Conservation (phyloP, 257 asterid species). For the Verbascum thapsus region DNA sequence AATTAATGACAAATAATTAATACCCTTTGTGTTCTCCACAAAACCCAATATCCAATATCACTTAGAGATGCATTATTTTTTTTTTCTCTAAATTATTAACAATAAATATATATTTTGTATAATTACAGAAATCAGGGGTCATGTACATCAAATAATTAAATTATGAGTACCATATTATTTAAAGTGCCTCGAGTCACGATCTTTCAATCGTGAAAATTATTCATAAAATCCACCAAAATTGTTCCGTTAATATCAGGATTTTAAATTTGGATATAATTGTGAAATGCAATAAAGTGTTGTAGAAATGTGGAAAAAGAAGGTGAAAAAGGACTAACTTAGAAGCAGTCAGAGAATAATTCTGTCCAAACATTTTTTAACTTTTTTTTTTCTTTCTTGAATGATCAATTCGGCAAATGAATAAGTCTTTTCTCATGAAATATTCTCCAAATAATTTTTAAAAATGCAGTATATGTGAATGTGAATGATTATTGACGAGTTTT, state of each 20-base stretch:
- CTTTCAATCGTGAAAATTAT: too few relatives aligned
- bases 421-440: background rate
- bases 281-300: too few relatives aligned
- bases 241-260: too few relatives aligned
- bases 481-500: background rate
- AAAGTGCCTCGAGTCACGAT: too few relatives aligned
- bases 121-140: conserved; percentile 10
- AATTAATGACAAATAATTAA: conserved; percentile 6
- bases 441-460: background rate
- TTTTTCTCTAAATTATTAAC: background rate
- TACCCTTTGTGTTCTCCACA: background rate
- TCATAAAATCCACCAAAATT: too few relatives aligned
- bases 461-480: background rate
- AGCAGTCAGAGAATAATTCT: conserved; percentile 17
- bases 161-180: background rate
- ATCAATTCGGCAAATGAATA: background rate
- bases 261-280: too few relatives aligned
- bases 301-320: background rate
- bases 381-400: too few relatives aligned
- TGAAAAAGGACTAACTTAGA: background rate
- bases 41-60: conserved; percentile 9
- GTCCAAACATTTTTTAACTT: background rate
- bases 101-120: background rate
- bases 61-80: background rate
- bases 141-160: conserved; percentile 10